Evolutionary conservation across 768 basidiomycete genomes (phyloP), one percentile per base, ranked within the genome.

Genomic region (Imleria badia): DNA sequence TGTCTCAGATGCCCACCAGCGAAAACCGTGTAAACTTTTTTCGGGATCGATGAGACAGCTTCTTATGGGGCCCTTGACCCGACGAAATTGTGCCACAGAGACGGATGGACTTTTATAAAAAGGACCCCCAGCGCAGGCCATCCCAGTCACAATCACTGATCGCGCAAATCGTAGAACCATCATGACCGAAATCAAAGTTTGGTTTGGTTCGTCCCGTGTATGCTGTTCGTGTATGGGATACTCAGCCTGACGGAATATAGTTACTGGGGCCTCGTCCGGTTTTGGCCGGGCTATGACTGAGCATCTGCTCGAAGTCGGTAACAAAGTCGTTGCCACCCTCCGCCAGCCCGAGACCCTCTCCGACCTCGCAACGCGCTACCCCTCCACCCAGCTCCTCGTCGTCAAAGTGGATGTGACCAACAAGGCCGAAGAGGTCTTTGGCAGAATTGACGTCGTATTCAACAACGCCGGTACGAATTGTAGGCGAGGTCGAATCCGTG

Each of bases 321-420:
- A 75, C 55, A 72, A 60, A 11, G 77, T 70, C 34, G 61, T 76
- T 45, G 78, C 80, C 14, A 76, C 77, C n/a, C 66, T 76, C 12
- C 77, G 77, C 50, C 71, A 62, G 23, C 75, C 75, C 10, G 67
- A 61, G 7, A 63, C 49, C 15, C 61, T 79, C 40, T 57, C 57
- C 8, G 65, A 67, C 34, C 66, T 75, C 12, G 22, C 47, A 17
- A 41, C 60, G 3, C 44, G 59, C 5, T 72, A 71, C 46, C 45
- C 65, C 1, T 5, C 62, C 15, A 43, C 58, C 3, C 64, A 64
- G 29, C 66, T 76, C 14, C 59, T 72, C 45, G 53, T 72, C 50
- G 31, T 71, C 51, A 63, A 63, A 43, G 55, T 74, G 29, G 74
- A 75, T 59, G 72, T 76, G 29, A 68, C 64, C 13, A 52, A 63